Evolutionary conservation across 352 stramenopile species (phyloP).

Genomic region (Phytophthora syringae): DNA sequence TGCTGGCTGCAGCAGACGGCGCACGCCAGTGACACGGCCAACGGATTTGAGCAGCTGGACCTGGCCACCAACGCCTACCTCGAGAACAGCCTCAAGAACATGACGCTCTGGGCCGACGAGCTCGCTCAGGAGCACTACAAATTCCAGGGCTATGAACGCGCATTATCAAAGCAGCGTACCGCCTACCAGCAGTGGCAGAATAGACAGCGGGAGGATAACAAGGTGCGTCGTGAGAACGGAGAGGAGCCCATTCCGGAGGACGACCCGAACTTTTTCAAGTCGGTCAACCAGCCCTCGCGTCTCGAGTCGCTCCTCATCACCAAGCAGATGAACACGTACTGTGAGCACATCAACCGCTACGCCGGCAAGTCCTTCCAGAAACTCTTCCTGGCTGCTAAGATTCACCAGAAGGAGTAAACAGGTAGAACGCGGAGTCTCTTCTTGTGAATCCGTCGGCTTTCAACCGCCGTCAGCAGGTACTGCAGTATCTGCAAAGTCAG

Average conservation of each 20-base stretch:
- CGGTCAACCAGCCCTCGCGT: slow-evolving; percentile 85
- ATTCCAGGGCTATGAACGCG: slow-evolving; percentile 91
- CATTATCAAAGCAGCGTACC: slow-evolving; percentile 84
- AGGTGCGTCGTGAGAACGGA: slow-evolving; percentile 78
- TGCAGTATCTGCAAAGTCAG: slow-evolving; percentile 15
- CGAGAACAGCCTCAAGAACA: slow-evolving; percentile 98
- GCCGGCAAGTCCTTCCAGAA: slow-evolving; percentile 92
- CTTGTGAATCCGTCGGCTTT: slow-evolving; percentile 26
- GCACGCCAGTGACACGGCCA: slow-evolving; percentile 68
- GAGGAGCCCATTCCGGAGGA: slow-evolving; percentile 82
- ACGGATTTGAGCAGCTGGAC: slow-evolving; percentile 95
- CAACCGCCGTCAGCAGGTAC: slow-evolving; percentile 18
- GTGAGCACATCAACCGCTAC: slow-evolving; percentile 93
- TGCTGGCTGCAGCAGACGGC: slow-evolving; percentile 94
- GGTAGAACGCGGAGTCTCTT: slow-evolving; percentile 18
- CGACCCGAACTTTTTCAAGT: slow-evolving; percentile 88
- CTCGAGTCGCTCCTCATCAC: slow-evolving; percentile 90
- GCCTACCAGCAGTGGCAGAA: slow-evolving; percentile 89
- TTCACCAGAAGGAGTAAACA: slow-evolving; percentile 83
- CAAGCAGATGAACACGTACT: slow-evolving; percentile 95
- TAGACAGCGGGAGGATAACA: slow-evolving; percentile 91
- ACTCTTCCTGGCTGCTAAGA: slow-evolving; percentile 89
- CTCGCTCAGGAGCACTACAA: slow-evolving; percentile 96
- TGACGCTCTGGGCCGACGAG: slow-evolving; percentile 97
- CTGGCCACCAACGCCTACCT: slow-evolving; percentile 96